These are phyloP conservation scores for Tribonema minus DNA, from an alignment of 108 stramenopile genomes.

Conservation along the genomic window DNA sequence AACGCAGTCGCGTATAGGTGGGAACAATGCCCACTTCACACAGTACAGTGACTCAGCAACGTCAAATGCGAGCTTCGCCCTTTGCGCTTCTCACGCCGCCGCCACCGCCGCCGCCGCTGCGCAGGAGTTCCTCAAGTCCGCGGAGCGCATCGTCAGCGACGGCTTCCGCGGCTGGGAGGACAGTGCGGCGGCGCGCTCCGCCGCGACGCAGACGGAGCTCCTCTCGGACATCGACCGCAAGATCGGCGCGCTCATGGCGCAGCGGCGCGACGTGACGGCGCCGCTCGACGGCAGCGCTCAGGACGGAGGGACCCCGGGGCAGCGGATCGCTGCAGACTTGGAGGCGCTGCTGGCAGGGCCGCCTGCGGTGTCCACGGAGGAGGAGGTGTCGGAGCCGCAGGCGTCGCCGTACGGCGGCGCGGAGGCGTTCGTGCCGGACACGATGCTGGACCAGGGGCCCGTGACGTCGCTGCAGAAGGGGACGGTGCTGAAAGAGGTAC, in stretches of 20 bases:
- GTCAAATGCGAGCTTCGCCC: too few species aligned
- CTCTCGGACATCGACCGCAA: not conserved
- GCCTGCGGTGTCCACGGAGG: not conserved
- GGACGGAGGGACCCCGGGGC: not conserved
- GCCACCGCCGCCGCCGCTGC: too few species aligned
- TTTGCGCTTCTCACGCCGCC: too few species aligned
- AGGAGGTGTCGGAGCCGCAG: not conserved
- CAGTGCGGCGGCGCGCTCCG: not conserved
- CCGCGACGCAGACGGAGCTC: not conserved
- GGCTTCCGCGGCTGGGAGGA: not conserved
- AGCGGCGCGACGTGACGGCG: not conserved
- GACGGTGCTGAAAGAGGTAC: not conserved
- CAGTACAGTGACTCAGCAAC: too few species aligned
- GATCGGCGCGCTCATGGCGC: not conserved
- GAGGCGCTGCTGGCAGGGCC: not conserved
- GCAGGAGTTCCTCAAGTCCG: not conserved
- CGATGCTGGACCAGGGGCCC: not conserved
- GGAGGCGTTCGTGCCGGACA: not conserved
- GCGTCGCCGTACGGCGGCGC: not conserved
- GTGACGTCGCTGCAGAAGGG: not conserved
- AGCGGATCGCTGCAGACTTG: not conserved
- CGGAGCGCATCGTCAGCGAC: not conserved
- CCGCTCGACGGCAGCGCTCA: not conserved
- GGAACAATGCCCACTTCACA: not conserved
- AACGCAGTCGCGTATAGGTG: not conserved